Percentiles rank a stretch among this genome's conserved stretches.
Conservation (phyloP, 2,329 filamentous ascomycete genomes). For the Aspergillus sp. region DNA sequence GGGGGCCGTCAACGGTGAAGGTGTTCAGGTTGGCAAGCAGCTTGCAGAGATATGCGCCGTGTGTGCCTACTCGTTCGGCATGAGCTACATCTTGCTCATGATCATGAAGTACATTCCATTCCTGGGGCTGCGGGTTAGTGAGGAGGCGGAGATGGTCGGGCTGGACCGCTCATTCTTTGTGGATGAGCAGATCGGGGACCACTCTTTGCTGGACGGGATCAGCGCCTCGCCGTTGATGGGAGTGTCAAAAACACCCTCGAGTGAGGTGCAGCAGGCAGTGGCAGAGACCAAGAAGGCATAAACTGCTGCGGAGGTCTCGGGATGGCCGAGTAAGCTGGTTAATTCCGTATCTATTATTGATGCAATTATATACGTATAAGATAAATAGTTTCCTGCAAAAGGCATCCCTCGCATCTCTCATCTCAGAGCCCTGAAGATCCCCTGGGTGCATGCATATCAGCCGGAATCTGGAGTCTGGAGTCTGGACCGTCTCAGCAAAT, state of each 20-base stretch:
- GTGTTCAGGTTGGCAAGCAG: slow-evolving; percentile 57
- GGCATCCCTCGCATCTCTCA: not conserved
- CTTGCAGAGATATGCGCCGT: slow-evolving; percentile 58
- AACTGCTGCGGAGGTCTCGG: too few species aligned
- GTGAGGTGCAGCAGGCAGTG: slow-evolving; percentile 10
- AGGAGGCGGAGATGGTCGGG: slow-evolving; percentile 57
- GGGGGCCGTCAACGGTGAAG: slow-evolving; percentile 57
- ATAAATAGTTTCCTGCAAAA: not conserved
- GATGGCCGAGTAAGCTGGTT: not conserved
- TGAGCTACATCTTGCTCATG: slow-evolving; percentile 53
- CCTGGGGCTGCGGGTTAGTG: slow-evolving; percentile 54
- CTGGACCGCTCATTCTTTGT: slow-evolving; percentile 57
- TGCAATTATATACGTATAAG: not conserved
- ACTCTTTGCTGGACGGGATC: slow-evolving; percentile 37
- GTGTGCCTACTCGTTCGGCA: slow-evolving; percentile 53
- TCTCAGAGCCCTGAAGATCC: slow-evolving; percentile 2
- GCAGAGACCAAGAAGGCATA: slow-evolving; percentile 5
- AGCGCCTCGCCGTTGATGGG: slow-evolving; percentile 14
- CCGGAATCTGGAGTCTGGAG: not conserved
- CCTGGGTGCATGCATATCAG: not conserved
- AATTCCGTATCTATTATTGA: not conserved
- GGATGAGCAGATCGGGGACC: slow-evolving; percentile 58
- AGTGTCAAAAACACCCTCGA: slow-evolving; percentile 14
- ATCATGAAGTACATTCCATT: slow-evolving; percentile 56
- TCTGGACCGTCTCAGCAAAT: not conserved